Base-by-base conservation (phyloP, 1,139 yeast species). In the Blastobotrys ciferrii region DNA sequence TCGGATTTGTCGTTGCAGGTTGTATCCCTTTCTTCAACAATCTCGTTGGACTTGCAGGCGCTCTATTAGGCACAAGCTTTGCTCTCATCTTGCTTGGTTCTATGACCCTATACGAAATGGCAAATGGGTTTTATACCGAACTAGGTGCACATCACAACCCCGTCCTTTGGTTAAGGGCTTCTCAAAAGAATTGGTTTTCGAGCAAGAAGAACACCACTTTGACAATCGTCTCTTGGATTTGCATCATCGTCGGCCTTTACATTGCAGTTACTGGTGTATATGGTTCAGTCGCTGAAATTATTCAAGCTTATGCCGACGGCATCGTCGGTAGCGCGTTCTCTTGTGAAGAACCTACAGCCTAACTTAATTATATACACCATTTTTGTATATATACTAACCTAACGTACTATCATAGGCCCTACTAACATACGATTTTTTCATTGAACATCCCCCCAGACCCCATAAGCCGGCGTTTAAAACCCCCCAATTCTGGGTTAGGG, bases 1-100 rank as follows among this genome's bases (percentile, higher is more conserved):
- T 74, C 17, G 82, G 82, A 0, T 80, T 79, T 55, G 64, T 80
- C 17, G 69, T 80, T 58, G 83, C 84, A 1, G 82, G 80, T 58
- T 82, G 78, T 31, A 79, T 80, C 58, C 85, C 85, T 12, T 80
- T 80, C 63, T 80, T 80, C 63, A 72, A 78, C 28, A 84, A 79
- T 57, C 65, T 80, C 53, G 68, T 80, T 42, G 72, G 82, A 3
- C 67, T 80, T 58, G 79, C 79, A 82, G 75, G 80, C 12, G 78
- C 84, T 2, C 66, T 80, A 43, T 80, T 80, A 20, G 50, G 48
- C 4, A 44, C 48, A 19, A 31, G 45, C 28, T 47, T 47, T 25
- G 40, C 48, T 19, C 25, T 45, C 17, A 35, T 47, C 31, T 28
- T 41, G 15, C 48, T 45, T 6, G 50, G 45, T 2, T 45, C 39